A percentile compares a stretch with the other conserved stretches of the same genome.
Conservation (phyloP, 2,329 filamentous ascomycete genomes). For the Diaporthe sp. region DNA sequence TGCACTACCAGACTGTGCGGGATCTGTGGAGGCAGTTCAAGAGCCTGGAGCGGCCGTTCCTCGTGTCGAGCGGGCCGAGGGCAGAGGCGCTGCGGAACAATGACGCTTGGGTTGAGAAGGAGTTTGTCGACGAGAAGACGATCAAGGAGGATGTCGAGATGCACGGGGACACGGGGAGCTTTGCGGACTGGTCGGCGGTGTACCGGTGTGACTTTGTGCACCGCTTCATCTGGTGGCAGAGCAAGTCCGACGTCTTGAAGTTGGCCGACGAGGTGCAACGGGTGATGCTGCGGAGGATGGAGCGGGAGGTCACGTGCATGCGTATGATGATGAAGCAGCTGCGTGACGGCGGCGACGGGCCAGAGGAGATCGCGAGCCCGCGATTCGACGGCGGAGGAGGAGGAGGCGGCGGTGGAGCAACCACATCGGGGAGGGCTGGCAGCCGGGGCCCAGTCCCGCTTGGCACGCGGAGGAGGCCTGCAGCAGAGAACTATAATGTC, state of each 20-base stretch:
- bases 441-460: constrained; percentile 18
- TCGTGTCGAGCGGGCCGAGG: constrained; percentile 27
- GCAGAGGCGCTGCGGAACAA: constrained; percentile 38
- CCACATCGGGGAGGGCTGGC: background rate
- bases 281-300: constrained; percentile 41
- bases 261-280: constrained; percentile 39
- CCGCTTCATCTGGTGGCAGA: constrained; percentile 42
- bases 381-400: constrained; percentile 13
- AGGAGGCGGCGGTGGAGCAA: background rate
- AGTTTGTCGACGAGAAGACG: constrained; percentile 34
- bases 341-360: constrained; percentile 20
- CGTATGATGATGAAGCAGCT: constrained; percentile 41
- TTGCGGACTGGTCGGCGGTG: constrained; percentile 34
- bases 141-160: constrained; percentile 35
- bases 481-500: constrained; percentile 22
- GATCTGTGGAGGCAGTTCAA: constrained; percentile 42
- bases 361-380: constrained; percentile 16
- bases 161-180: constrained; percentile 33
- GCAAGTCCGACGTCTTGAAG: constrained; percentile 38
- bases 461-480: constrained; percentile 24
- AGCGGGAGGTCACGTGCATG: constrained; percentile 40
- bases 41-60: constrained; percentile 41
- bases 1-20: constrained; percentile 41
- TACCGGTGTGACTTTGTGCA: constrained; percentile 41
- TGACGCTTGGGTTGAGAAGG: constrained; percentile 37